Percentiles rank a stretch among this genome's conserved stretches.
Evolutionary conservation across 2,329 filamentous ascomycete genomes (phyloP).

Genomic region (Hirsutella thompsonii): DNA sequence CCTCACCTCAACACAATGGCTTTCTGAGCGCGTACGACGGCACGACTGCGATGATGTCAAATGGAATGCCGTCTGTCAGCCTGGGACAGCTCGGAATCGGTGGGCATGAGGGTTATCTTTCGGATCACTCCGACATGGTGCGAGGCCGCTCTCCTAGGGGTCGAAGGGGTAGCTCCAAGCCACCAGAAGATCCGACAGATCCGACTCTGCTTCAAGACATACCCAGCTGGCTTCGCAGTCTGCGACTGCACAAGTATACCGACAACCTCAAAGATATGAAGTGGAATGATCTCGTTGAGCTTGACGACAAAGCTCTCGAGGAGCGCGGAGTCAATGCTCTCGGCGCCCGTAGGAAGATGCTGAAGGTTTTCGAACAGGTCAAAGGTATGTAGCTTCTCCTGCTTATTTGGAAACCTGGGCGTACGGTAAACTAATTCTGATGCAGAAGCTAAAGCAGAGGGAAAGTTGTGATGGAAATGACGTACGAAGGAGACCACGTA

Average conservation of each 20-base stretch:
- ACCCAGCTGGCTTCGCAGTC: slow-evolving; percentile 85
- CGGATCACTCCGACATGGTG: slow-evolving; percentile 83
- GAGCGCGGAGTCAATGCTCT: slow-evolving; percentile 89
- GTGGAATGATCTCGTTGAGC: slow-evolving; percentile 83
- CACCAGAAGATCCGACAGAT: slow-evolving; percentile 94
- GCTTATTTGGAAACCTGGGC: not conserved
- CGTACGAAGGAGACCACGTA: too few relatives aligned
- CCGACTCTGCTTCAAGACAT: slow-evolving; percentile 84
- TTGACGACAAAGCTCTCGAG: slow-evolving; percentile 89
- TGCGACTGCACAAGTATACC: slow-evolving; percentile 96
- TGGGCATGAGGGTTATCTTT: slow-evolving; percentile 74
- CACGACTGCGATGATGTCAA: slow-evolving; percentile 54
- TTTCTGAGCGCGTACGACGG: slow-evolving; percentile 84
- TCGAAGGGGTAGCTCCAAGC: slow-evolving; percentile 88
- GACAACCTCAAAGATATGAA: slow-evolving; percentile 96
- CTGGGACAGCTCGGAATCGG: slow-evolving; percentile 59
- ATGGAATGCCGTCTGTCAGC: slow-evolving; percentile 57
- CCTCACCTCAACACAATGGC: slow-evolving; percentile 86
- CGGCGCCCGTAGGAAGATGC: slow-evolving; percentile 90
- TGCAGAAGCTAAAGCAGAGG: slow-evolving; percentile 58
- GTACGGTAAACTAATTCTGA: slow-evolving; percentile 8
- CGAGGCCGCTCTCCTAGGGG: slow-evolving; percentile 87
- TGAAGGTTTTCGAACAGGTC: slow-evolving; percentile 98
- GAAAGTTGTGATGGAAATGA: slow-evolving; percentile 43
- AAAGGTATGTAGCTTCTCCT: slow-evolving; percentile 42